phyloP scores from a whole-genome alignment of 1,139 yeast genomes.

The Candida sanyaensis region DNA sequence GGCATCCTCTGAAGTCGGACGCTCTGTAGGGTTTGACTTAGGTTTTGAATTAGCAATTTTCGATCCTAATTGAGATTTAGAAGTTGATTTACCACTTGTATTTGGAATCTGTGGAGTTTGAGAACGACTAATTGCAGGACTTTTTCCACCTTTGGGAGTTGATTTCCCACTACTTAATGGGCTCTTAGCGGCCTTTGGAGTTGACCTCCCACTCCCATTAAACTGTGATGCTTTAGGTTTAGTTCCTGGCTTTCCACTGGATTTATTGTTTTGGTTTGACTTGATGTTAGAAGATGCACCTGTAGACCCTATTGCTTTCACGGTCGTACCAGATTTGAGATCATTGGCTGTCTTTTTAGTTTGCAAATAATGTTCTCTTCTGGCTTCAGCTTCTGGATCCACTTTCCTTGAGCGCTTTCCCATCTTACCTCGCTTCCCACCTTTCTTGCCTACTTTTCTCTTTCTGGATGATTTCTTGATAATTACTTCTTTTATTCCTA shows the following conservation, averaged over 20 bases:
- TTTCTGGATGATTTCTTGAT: slow-evolving; percentile 20
- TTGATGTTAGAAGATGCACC: slow-evolving; percentile 7
- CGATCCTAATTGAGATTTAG: neutral
- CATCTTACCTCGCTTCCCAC: slow-evolving; percentile 23
- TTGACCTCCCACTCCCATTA: slow-evolving; percentile 2
- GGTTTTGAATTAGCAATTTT: neutral
- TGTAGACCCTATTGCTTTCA: slow-evolving; percentile 42
- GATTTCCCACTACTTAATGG: slow-evolving; percentile 4
- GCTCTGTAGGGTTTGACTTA: neutral
- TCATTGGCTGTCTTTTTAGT: slow-evolving; percentile 34
- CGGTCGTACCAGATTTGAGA: slow-evolving; percentile 43
- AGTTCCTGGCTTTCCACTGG: slow-evolving; percentile 3
- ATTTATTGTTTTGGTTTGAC: neutral
- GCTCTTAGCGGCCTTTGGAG: slow-evolving; percentile 1
- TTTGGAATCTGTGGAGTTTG: slow-evolving; percentile 4
- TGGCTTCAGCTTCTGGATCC: slow-evolving; percentile 35
- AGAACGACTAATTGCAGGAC: slow-evolving; percentile 2
- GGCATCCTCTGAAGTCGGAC: neutral
- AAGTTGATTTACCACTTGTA: slow-evolving; percentile 4
- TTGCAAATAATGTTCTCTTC: slow-evolving; percentile 40
- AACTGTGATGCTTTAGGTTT: slow-evolving; percentile 5
- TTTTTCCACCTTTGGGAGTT: slow-evolving; percentile 1
- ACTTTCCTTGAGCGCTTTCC: slow-evolving; percentile 22
- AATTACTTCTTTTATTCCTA: slow-evolving; percentile 50
- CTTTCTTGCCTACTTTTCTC: slow-evolving; percentile 22